Evolutionary conservation across 164 flowering plant species (phyloP).

Genomic region (Brasenia schreberi): DNA sequence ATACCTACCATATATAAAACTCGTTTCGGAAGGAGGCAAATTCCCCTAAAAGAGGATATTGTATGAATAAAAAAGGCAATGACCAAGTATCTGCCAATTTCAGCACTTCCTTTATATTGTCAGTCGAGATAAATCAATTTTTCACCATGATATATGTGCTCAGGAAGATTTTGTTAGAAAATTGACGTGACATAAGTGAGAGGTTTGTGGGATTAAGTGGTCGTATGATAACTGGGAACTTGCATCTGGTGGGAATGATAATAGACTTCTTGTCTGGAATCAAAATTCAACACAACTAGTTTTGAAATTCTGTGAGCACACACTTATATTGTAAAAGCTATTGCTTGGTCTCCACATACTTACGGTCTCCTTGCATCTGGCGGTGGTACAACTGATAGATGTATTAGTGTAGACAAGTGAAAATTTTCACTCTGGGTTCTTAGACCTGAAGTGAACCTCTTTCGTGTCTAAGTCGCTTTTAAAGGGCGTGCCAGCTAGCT

Average conservation of each 20-base stretch:
- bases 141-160: slow-evolving; percentile 84
- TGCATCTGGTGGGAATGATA: slow-evolving; percentile 98
- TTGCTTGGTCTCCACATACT: slow-evolving; percentile 97
- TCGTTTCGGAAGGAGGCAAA: no score
- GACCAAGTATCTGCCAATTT: no score
- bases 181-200: slow-evolving; percentile 86
- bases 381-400: slow-evolving; percentile 93
- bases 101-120: slow-evolving; percentile 56
- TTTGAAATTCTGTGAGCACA: slow-evolving; percentile 80
- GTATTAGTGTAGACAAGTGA: no score
- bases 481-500: no score
- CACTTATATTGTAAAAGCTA: slow-evolving; percentile 95
- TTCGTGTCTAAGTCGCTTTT: no score
- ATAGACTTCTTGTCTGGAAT: slow-evolving; percentile 88
- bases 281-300: slow-evolving; percentile 84
- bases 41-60: no score
- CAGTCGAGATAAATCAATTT: slow-evolving; percentile 89
- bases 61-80: no score
- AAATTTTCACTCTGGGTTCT: no score
- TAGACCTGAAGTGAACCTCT: no score
- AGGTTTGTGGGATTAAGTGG: slow-evolving; percentile 99
- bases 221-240: slow-evolving; percentile 90
- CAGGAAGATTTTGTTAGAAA: slow-evolving; percentile 76
- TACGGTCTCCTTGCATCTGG: slow-evolving; percentile 98
- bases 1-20: no score